Conservation (phyloP, 495 filamentous ascomycete genomes). For the Penicillium goetzii region DNA sequence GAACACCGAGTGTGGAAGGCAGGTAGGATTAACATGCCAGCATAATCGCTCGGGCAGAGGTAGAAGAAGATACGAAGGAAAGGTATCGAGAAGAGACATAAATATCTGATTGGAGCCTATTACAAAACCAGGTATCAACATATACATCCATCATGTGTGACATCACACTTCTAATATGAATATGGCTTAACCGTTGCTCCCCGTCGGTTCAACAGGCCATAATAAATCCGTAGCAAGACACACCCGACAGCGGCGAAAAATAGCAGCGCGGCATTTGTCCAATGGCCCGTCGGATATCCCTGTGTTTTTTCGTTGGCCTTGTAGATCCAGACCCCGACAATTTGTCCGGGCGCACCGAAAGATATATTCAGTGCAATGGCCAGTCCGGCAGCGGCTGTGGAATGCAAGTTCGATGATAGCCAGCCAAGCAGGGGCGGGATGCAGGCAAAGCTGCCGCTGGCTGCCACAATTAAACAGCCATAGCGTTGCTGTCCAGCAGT, state of each 20-base stretch:
- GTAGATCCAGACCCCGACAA: conserved; percentile 75
- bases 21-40: too few relatives aligned
- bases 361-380: not conserved
- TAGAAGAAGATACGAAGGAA: too few relatives aligned
- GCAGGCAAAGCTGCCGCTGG: not conserved
- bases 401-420: not conserved
- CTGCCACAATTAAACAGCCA: conserved; percentile 46
- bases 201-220: conserved; percentile 27
- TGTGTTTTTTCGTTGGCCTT: conserved; percentile 58
- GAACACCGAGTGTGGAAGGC: too few relatives aligned
- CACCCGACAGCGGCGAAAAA: conserved; percentile 42
- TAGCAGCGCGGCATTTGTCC: conserved; percentile 55
- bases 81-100: too few relatives aligned
- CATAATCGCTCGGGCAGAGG: too few relatives aligned
- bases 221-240: conserved; percentile 41
- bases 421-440: not conserved
- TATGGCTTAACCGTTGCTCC: not conserved
- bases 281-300: conserved; percentile 71
- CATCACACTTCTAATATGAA: not conserved
- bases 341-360: conserved; percentile 37
- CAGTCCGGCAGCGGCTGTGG: not conserved
- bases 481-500: conserved; percentile 54
- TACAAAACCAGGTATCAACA: too few relatives aligned
- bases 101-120: too few relatives aligned
- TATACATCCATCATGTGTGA: not conserved